These are phyloP conservation scores for Leccinum huronense DNA, from an alignment of 1,284 basidiomycete genomes.

Conservation along the genomic window DNA sequence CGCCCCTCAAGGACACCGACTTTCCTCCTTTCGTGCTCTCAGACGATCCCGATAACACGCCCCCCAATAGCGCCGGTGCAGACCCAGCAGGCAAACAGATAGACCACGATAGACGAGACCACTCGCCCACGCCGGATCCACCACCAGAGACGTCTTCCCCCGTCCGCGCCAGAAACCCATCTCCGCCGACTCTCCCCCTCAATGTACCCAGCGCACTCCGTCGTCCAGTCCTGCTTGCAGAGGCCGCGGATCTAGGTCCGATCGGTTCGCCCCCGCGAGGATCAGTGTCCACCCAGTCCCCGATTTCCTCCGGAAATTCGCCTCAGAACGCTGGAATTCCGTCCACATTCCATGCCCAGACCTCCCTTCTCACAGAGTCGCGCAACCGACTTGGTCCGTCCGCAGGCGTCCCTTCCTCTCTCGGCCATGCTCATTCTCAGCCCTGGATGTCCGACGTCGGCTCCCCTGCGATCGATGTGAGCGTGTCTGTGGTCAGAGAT, in stretches of 20 bases:
- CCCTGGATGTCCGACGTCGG: slow-evolving; percentile 33
- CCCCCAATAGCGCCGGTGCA: background rate
- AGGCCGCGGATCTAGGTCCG: slow-evolving; percentile 62
- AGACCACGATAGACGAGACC: slow-evolving; percentile 11
- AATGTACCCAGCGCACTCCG: slow-evolving; percentile 48
- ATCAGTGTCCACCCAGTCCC: slow-evolving; percentile 49
- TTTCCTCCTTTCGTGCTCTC: slow-evolving; percentile 68
- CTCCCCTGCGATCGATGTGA: slow-evolving; percentile 22
- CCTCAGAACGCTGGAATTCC: slow-evolving; percentile 56
- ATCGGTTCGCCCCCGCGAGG: slow-evolving; percentile 70
- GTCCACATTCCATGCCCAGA: slow-evolving; percentile 38
- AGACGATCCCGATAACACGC: slow-evolving; percentile 44
- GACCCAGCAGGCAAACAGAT: slow-evolving; percentile 11
- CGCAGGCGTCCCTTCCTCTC: slow-evolving; percentile 46
- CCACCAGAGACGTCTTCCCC: slow-evolving; percentile 13
- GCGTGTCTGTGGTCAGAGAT: slow-evolving; percentile 33
- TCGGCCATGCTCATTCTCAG: slow-evolving; percentile 40
- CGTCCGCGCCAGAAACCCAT: slow-evolving; percentile 24
- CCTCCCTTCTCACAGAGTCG: slow-evolving; percentile 36
- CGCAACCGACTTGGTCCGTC: slow-evolving; percentile 30
- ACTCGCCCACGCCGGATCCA: slow-evolving; percentile 2
- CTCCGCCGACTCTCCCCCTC: slow-evolving; percentile 47
- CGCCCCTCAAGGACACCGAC: slow-evolving; percentile 71
- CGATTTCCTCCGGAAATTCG: slow-evolving; percentile 64
- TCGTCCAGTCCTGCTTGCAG: slow-evolving; percentile 35